Evolutionary conservation across 108 stramenopile genomes (phyloP), one percentile per base, ranked within the genome.

Genomic region (Conticribra weissflogii): DNA sequence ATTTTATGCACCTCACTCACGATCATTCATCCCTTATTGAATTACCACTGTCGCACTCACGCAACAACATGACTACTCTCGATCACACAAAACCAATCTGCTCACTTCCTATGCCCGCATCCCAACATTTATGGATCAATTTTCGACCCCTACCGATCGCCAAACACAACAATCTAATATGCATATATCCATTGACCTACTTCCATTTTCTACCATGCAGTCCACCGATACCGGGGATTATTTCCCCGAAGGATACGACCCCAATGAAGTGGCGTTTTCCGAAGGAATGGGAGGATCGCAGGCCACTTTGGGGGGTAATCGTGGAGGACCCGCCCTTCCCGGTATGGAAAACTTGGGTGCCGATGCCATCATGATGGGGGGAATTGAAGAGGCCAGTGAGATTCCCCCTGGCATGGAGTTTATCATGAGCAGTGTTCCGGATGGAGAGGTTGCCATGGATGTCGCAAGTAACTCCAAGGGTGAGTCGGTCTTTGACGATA

Each of bases 371-470:
- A 64, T 91, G 59, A 66, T 64, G 53, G 89, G 89, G 41, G 92
- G 89, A 24, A 86, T 88, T 61, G 77, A 82, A 17, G 44, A 85
- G 25, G 71, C 72, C 3, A 72, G 79, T 19, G 86, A 88, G 15
- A 91, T 94, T 62, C 93, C 93, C 0, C 77, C 76, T 0, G 93
- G 83, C 3, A 91, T 94, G 89, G 85, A 88, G 57, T 94, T 94
- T 70, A 65, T 85, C 59, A 90, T 90, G 23, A 72, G 81, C 1
- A 82, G 82, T 21, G 85, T 89, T n/a, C 93, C 89, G 2, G 89
- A 90, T 68, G 88, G 82, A 16, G 55, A 73, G 52, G 53, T 79
- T 9, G 34, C 36, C 18, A 87, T 94, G 74, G 55, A 85, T 9
- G 91, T 92, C 19, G 87, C 86, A 5, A 66, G 84, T 21, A 83